Conservation (phyloP, 441 rosid genomes). For the Arabidopsis lyrata region DNA sequence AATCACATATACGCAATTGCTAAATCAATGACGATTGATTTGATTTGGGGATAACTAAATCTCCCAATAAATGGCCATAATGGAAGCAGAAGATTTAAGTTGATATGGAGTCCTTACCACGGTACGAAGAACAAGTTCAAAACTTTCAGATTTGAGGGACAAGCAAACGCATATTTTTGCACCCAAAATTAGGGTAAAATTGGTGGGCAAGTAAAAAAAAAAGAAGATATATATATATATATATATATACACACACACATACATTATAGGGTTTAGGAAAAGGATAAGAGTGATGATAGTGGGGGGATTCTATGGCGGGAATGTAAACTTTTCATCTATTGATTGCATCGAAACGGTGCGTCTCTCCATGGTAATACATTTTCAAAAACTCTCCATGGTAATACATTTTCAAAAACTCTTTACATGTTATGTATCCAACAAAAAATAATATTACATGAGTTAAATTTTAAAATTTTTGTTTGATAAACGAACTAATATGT, state of each 20-base stretch:
- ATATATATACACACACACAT: no score
- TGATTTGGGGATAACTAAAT: not conserved
- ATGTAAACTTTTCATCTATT: not conserved
- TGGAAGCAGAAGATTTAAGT: no score
- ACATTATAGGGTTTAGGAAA: not conserved
- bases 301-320: not conserved
- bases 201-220: not conserved
- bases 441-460: no score
- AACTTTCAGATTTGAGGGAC: not conserved
- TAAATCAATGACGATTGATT: slow-evolving; percentile 1
- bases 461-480: no score
- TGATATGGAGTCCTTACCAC: not conserved
- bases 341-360: no score
- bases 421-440: no score
- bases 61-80: not conserved
- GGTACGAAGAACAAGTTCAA: not conserved
- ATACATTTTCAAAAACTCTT: no score
- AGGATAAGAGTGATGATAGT: not conserved
- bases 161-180: no score
- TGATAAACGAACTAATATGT: no score
- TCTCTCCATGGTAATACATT: no score
- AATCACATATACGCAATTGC: not conserved
- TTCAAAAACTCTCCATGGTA: no score
- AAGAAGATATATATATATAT: no score
- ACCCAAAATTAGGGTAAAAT: not conserved